These are phyloP conservation scores for Wallemia hederae DNA, from an alignment of 1,284 basidiomycete genomes.

Conservation along the genomic window DNA sequence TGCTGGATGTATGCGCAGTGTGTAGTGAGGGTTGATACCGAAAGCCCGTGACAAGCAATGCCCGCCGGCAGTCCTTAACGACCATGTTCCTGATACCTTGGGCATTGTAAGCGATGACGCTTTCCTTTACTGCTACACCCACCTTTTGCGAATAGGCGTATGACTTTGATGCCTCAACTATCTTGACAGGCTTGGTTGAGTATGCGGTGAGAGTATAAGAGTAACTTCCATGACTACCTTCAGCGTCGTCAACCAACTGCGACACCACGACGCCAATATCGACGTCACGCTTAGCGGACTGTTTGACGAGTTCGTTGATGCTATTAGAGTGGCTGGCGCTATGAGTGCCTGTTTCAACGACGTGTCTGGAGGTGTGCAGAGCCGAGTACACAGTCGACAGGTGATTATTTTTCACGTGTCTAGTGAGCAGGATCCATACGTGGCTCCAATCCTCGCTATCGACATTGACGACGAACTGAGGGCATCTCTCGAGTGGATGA, in stretches of 20 bases:
- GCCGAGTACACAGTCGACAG: neutral
- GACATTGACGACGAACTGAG: conserved; percentile 25
- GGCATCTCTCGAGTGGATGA: neutral
- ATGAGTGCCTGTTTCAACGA: neutral
- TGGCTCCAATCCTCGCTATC: neutral
- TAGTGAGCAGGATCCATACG: neutral
- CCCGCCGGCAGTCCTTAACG: conserved; percentile 46
- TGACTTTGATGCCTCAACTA: conserved; percentile 6
- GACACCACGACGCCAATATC: neutral
- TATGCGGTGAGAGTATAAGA: conserved; percentile 29
- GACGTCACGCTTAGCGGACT: neutral
- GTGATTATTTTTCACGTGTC: neutral
- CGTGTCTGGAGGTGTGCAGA: neutral
- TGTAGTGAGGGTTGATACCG: conserved; percentile 71
- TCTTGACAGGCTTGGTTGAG: conserved; percentile 12
- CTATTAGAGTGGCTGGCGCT: neutral
- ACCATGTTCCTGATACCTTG: conserved; percentile 33
- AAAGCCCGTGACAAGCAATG: conserved; percentile 49
- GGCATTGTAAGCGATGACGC: neutral
- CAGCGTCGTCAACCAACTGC: neutral
- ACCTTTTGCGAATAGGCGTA: conserved; percentile 7
- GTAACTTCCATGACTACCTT: neutral
- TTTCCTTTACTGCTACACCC: no score
- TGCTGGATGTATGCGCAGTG: conserved; percentile 25
- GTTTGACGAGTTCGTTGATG: neutral